phyloP scores from a whole-genome alignment of 495 filamentous ascomycete species.

The Paragyromitra xinjiangensis region DNA sequence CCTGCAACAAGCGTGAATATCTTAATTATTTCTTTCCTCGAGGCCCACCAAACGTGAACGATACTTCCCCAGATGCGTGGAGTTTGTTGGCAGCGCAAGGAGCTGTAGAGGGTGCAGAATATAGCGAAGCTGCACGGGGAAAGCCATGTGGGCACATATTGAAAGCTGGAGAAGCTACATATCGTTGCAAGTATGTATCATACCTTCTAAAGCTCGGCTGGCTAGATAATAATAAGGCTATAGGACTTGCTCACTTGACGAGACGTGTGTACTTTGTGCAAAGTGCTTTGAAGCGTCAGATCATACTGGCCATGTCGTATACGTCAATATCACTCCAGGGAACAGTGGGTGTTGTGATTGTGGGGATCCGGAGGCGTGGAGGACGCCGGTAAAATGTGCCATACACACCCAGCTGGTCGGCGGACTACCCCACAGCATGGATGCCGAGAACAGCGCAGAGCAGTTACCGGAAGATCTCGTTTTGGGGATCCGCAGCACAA shows the following conservation, averaged over 20 bases:
- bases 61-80: slow-evolving; percentile 63
- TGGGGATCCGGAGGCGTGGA: slow-evolving; percentile 94
- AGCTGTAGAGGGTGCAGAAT: slow-evolving; percentile 91
- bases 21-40: slow-evolving; percentile 80
- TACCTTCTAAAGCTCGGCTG: neutral
- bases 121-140: slow-evolving; percentile 88
- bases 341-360: slow-evolving; percentile 98
- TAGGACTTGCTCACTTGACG: slow-evolving; percentile 82
- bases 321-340: slow-evolving; percentile 82
- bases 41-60: slow-evolving; percentile 66
- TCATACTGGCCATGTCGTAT: slow-evolving; percentile 90
- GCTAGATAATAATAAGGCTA: neutral
- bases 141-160: slow-evolving; percentile 99
- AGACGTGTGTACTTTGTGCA: slow-evolving; percentile 86
- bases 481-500: slow-evolving; percentile 79
- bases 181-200: slow-evolving; percentile 73
- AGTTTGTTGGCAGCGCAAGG: slow-evolving; percentile 86
- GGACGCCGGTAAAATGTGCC: slow-evolving; percentile 83
- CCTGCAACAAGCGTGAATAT: slow-evolving; percentile 74
- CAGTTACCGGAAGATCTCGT: slow-evolving; percentile 75
- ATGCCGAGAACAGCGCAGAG: slow-evolving; percentile 56
- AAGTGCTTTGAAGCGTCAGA: slow-evolving; percentile 95
- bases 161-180: slow-evolving; percentile 88
- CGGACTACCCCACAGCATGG: slow-evolving; percentile 64
- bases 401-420: slow-evolving; percentile 77